Percentiles rank a stretch among this genome's conserved stretches.
These are phyloP conservation scores for Auricularia cornea DNA, from an alignment of 768 basidiomycete genomes.

Conservation along the genomic window DNA sequence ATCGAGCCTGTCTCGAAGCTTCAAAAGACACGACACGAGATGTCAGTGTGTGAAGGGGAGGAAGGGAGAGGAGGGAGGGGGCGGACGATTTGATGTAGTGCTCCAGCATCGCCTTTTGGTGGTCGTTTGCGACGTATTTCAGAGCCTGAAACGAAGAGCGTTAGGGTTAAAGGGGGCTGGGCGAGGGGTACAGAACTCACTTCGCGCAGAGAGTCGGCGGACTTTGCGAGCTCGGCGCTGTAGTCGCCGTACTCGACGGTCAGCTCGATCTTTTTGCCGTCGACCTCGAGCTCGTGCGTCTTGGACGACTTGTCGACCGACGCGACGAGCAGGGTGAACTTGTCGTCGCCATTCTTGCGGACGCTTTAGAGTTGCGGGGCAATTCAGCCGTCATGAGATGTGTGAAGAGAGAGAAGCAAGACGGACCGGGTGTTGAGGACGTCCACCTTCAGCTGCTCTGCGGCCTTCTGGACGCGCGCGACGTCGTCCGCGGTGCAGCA, in stretches of 20 bases:
- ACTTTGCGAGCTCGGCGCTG: slow-evolving; percentile 44
- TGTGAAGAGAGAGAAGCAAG: background rate
- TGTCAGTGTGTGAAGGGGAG: background rate
- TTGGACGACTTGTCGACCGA: slow-evolving; percentile 36
- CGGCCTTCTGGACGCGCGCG: slow-evolving; percentile 60
- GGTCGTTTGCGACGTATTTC: slow-evolving; percentile 51
- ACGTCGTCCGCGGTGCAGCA: slow-evolving; percentile 70
- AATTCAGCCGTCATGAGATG: too few relatives aligned
- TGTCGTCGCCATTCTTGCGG: slow-evolving; percentile 50
- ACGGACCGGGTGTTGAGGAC: slow-evolving; percentile 72
- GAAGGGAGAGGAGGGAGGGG: too few relatives aligned
- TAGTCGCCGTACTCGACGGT: slow-evolving; percentile 74
- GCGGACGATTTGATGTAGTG: slow-evolving; percentile 50
- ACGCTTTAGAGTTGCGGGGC: too few relatives aligned
- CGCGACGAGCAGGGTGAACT: slow-evolving; percentile 69
- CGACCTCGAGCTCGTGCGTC: slow-evolving; percentile 39
- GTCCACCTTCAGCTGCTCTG: slow-evolving; percentile 68
- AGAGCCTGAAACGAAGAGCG: too few relatives aligned
- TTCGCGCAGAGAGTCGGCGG: slow-evolving; percentile 22
- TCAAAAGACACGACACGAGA: too few relatives aligned
- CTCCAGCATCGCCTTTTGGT: slow-evolving; percentile 66
- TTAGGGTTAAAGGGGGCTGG: too few relatives aligned
- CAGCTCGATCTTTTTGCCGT: slow-evolving; percentile 37
- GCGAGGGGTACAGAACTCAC: too few relatives aligned
- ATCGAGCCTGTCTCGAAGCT: slow-evolving; percentile 77